These are phyloP conservation scores for Blastobotrys muscicola DNA, from an alignment of 805 yeast genomes.

Conservation along the genomic window DNA sequence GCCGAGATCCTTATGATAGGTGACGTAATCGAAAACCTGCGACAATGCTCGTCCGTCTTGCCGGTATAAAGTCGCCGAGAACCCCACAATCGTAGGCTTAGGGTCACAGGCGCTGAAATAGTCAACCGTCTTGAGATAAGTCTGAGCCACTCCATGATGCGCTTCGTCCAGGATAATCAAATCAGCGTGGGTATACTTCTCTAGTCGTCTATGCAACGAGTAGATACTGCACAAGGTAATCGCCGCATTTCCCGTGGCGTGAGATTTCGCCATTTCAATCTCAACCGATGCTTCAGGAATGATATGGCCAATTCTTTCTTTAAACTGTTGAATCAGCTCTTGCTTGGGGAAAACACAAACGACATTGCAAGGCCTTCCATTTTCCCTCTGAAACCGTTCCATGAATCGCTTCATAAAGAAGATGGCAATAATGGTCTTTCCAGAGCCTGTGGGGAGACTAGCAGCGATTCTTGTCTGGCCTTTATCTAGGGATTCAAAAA, in stretches of 20 bases:
- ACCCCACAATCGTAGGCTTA: conserved; percentile 53
- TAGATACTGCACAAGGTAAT: conserved; percentile 73
- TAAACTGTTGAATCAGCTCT: conserved; percentile 70
- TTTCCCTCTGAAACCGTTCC: conserved; percentile 25
- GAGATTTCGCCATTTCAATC: conserved; percentile 57
- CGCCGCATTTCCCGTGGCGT: conserved; percentile 47
- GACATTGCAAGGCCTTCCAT: conserved; percentile 27
- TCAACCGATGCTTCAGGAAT: conserved; percentile 47
- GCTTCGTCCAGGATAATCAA: conserved; percentile 85
- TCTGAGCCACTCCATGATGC: conserved; percentile 74
- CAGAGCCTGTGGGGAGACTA: conserved; percentile 89
- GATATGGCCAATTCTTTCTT: conserved; percentile 34
- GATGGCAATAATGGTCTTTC: conserved; percentile 51
- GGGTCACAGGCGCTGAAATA: conserved; percentile 44
- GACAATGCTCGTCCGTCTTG: conserved; percentile 58
- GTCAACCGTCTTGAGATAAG: conserved; percentile 50
- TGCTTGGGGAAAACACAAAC: conserved; percentile 72
- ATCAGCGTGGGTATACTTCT: conserved; percentile 44
- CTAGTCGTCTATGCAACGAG: conserved; percentile 35
- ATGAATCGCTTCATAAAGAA: conserved; percentile 18
- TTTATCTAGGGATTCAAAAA: conserved; percentile 38
- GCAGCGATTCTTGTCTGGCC: conserved; percentile 61
- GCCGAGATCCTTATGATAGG: conserved; percentile 53
- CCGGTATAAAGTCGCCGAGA: conserved; percentile 79
- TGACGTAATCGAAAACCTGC: conserved; percentile 59